These are phyloP conservation scores for Sphaerulina populicola DNA, from an alignment of 2,329 filamentous ascomycete genomes.

Conservation along the genomic window DNA sequence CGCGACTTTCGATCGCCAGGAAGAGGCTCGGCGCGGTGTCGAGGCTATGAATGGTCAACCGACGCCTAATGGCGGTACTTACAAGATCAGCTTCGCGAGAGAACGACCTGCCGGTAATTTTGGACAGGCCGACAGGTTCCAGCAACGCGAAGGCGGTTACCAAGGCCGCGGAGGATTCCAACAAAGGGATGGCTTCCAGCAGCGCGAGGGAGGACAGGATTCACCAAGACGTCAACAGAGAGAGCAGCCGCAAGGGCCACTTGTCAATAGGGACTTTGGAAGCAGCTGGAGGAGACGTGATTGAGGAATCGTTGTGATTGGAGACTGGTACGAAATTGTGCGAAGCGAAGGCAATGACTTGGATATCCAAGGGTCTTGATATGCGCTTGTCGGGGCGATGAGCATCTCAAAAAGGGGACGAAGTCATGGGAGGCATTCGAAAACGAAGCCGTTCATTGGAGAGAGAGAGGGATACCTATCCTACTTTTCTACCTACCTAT, in stretches of 20 bases:
- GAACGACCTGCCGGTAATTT: slow-evolving; percentile 6
- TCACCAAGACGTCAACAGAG: slow-evolving; percentile 1
- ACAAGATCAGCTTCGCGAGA: slow-evolving; percentile 19
- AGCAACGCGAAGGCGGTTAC: slow-evolving; percentile 1
- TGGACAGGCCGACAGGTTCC: slow-evolving; percentile 2
- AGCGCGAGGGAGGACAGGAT: background rate
- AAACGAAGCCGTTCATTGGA: too few relatives aligned
- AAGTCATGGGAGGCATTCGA: background rate
- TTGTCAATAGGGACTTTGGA: slow-evolving; percentile 4
- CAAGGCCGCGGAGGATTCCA: background rate
- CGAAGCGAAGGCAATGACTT: background rate
- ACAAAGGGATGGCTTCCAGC: slow-evolving; percentile 4
- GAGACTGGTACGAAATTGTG: background rate
- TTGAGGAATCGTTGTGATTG: background rate
- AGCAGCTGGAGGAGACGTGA: slow-evolving; percentile 6
- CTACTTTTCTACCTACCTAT: too few relatives aligned
- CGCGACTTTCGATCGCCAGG: slow-evolving; percentile 24
- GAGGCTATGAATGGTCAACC: slow-evolving; percentile 23
- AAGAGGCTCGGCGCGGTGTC: slow-evolving; percentile 25
- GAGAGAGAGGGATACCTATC: too few relatives aligned
- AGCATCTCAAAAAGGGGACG: background rate
- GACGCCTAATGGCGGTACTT: slow-evolving; percentile 17
- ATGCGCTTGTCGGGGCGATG: background rate
- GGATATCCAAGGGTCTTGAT: background rate
- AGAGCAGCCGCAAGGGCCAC: slow-evolving; percentile 2